Evolutionary conservation across 1,284 basidiomycete genomes (phyloP).

Genomic region (Ceratobasidium sp.): DNA sequence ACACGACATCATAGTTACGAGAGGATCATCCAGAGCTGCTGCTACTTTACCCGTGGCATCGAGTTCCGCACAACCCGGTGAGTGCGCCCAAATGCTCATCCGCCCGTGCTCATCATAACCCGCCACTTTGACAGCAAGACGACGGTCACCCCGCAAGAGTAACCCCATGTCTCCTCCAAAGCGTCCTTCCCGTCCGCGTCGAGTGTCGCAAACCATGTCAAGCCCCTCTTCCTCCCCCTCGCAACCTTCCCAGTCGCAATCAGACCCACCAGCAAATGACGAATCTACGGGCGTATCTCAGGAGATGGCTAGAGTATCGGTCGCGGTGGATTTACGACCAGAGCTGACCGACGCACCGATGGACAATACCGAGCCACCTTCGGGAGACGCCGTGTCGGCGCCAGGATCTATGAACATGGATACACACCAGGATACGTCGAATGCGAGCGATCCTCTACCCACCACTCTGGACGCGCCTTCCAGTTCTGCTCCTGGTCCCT

Average conservation of each 20-base stretch:
- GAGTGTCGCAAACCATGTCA: conserved; percentile 18
- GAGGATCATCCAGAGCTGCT: conserved; percentile 2
- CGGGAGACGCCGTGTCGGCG: conserved; percentile 1
- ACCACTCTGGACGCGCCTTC: conserved; percentile 14
- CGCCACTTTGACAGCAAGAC: not conserved
- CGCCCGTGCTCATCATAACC: conserved; percentile 6
- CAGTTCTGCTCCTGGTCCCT: not conserved
- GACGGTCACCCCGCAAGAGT: conserved; percentile 32
- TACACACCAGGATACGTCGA: not conserved
- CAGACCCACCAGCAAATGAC: conserved; percentile 3
- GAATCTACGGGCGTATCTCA: conserved; percentile 34
- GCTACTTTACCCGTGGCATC: not conserved
- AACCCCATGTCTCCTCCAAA: not conserved
- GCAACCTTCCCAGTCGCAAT: conserved; percentile 14
- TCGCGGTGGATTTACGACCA: not conserved
- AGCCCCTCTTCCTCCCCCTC: conserved; percentile 9
- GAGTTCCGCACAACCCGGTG: conserved; percentile 5
- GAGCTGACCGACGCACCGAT: conserved; percentile 13
- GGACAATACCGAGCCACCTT: conserved; percentile 15
- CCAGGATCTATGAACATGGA: conserved; percentile 3
- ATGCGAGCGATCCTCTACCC: not conserved
- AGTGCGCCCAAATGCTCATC: not conserved
- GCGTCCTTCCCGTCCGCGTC: conserved; percentile 3
- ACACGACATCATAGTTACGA: conserved; percentile 3
- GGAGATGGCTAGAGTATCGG: conserved; percentile 22